A percentile compares a stretch with the other conserved stretches of the same genome.
Evolutionary conservation across 2,329 filamentous ascomycete species (phyloP).

Genomic region (Boeremia lycopersici): DNA sequence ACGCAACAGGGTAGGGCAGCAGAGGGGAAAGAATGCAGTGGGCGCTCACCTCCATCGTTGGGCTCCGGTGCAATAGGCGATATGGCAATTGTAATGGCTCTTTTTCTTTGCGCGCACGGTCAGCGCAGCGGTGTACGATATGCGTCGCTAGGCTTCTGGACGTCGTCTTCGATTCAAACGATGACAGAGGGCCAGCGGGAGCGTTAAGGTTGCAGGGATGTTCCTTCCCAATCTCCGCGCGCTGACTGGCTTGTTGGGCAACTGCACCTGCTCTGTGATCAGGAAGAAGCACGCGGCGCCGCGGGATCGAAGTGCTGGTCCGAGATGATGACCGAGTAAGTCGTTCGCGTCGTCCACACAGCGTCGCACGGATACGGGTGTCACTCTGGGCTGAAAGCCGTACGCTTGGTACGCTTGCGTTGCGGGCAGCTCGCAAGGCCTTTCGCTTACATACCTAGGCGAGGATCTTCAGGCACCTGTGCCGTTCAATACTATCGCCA

Average conservation of each 20-base stretch:
- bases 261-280: conserved; percentile 11
- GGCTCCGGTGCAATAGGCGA: conserved; percentile 17
- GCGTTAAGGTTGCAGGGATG: conserved; percentile 17
- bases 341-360: conserved; percentile 9
- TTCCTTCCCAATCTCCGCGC: conserved; percentile 15
- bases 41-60: conserved; percentile 20
- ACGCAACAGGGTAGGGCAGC: conserved; percentile 17
- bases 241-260: conserved; percentile 15
- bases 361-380: conserved; percentile 1
- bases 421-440: conserved; percentile 13
- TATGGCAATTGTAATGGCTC: conserved; percentile 16
- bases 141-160: conserved; percentile 19
- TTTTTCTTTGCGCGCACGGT: conserved; percentile 19
- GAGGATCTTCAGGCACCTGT: conserved; percentile 19
- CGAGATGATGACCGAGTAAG: conserved; percentile 1
- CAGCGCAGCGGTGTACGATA: conserved; percentile 19
- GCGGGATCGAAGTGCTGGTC: conserved; percentile 7
- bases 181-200: conserved; percentile 16
- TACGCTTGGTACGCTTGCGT: conserved; percentile 11
- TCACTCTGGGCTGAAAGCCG: conserved; percentile 11
- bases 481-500: conserved; percentile 1
- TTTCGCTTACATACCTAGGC: conserved; percentile 8
- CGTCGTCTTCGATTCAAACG: conserved; percentile 15
- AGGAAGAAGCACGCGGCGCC: conserved; percentile 11
- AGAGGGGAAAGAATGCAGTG: conserved; percentile 14